Evolutionary conservation across 345 rosid species (phyloP).

Genomic region (Ricinus communis): DNA sequence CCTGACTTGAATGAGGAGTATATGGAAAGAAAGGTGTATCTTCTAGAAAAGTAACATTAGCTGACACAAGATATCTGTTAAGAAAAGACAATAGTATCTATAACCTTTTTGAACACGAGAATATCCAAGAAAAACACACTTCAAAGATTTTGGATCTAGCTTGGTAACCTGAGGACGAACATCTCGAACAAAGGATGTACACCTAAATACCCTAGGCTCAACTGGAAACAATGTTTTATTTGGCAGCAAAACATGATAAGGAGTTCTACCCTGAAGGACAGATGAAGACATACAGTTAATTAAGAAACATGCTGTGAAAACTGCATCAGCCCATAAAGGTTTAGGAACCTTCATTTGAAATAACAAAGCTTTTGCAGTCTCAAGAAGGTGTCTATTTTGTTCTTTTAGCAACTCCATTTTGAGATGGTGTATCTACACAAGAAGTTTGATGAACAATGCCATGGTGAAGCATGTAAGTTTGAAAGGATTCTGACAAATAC

Average conservation of each 20-base stretch:
- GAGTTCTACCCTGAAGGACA: background rate
- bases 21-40: background rate
- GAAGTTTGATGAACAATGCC: too few relatives aligned
- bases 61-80: too few relatives aligned
- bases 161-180: background rate
- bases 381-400: too few relatives aligned
- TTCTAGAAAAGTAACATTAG: background rate
- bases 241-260: background rate
- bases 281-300: background rate
- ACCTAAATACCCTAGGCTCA: background rate
- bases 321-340: background rate
- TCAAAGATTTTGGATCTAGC: background rate
- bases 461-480: too few relatives aligned
- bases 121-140: background rate
- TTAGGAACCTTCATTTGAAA: background rate
- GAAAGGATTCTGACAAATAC: too few relatives aligned
- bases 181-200: background rate
- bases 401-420: too few relatives aligned
- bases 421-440: too few relatives aligned
- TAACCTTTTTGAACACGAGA: background rate
- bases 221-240: background rate
- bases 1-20: background rate
- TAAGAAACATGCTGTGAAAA: background rate
- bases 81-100: background rate
- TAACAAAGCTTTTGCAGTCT: background rate